A percentile compares a stretch with the other conserved stretches of the same genome.
phyloP scores from a whole-genome alignment of 1,284 basidiomycete genomes.

The Marasmius fiardii region DNA sequence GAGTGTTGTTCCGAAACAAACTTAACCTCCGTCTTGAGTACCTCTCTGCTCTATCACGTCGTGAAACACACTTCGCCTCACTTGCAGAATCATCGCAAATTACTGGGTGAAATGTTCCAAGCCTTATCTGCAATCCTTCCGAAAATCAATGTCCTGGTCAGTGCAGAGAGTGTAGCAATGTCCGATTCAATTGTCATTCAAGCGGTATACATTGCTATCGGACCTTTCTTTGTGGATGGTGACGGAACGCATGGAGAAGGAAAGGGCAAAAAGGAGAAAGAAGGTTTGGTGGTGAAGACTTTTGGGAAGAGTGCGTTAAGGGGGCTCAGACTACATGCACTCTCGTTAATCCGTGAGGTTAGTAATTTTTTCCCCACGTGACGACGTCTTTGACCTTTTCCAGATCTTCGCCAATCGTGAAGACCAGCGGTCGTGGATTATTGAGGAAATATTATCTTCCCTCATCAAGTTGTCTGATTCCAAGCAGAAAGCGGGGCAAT shows the following conservation, averaged over 20 bases:
- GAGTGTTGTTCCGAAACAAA: slow-evolving; percentile 57
- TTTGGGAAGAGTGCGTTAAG: slow-evolving; percentile 77
- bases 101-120: slow-evolving; percentile 66
- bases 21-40: slow-evolving; percentile 25
- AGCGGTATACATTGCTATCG: slow-evolving; percentile 88
- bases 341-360: slow-evolving; percentile 82
- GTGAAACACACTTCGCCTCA: slow-evolving; percentile 38
- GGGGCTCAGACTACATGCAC: slow-evolving; percentile 75
- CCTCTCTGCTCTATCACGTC: slow-evolving; percentile 53
- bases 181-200: slow-evolving; percentile 88
- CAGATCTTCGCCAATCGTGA: slow-evolving; percentile 89
- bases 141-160: slow-evolving; percentile 65
- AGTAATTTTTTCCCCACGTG: slow-evolving; percentile 27
- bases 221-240: slow-evolving; percentile 81
- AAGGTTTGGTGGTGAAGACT: slow-evolving; percentile 52
- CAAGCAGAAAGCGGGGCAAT: slow-evolving; percentile 84
- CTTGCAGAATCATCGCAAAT: slow-evolving; percentile 29
- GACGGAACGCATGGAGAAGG: slow-evolving; percentile 33
- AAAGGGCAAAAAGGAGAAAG: slow-evolving; percentile 34
- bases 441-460: slow-evolving; percentile 91
- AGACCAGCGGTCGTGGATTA: slow-evolving; percentile 91
- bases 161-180: slow-evolving; percentile 70
- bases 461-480: slow-evolving; percentile 88
- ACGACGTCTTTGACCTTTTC: slow-evolving; percentile 3
- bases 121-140: slow-evolving; percentile 64